phyloP scores from a whole-genome alignment of 345 rosid genomes.

The Camelina neglecta region DNA sequence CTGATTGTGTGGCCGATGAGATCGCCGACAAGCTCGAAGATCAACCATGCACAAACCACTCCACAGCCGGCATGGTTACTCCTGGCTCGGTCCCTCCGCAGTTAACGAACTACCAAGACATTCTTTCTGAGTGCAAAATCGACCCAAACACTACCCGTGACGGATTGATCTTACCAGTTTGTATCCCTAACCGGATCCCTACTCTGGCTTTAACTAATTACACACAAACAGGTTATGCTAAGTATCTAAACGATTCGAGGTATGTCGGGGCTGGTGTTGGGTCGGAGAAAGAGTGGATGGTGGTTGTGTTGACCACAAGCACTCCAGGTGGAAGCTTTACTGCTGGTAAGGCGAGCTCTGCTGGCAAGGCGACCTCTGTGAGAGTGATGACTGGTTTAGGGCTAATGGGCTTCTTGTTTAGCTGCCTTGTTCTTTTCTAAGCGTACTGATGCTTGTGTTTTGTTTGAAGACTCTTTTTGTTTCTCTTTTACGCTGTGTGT shows the following conservation, averaged over 20 bases:
- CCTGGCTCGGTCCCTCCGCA: slow-evolving; percentile 45
- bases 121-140: slow-evolving; percentile 60
- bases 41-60: slow-evolving; percentile 54
- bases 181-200: slow-evolving; percentile 63
- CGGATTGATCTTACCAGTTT: slow-evolving; percentile 64
- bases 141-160: slow-evolving; percentile 60
- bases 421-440: slow-evolving; percentile 23
- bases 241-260: slow-evolving; percentile 62
- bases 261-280: slow-evolving; percentile 68
- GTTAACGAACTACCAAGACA: slow-evolving; percentile 49
- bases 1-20: slow-evolving; percentile 65
- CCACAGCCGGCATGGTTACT: slow-evolving; percentile 14
- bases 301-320: slow-evolving; percentile 55
- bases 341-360: slow-evolving; percentile 37
- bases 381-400: slow-evolving; percentile 8
- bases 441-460: slow-evolving; percentile 11
- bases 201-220: slow-evolving; percentile 71
- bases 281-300: slow-evolving; percentile 83
- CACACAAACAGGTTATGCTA: slow-evolving; percentile 59
- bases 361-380: slow-evolving; percentile 34
- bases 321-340: slow-evolving; percentile 57
- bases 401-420: slow-evolving; percentile 34
- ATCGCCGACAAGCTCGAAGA: slow-evolving; percentile 60
- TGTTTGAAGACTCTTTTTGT: slow-evolving; percentile 6
- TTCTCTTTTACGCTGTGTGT: neutral